Base-by-base conservation (phyloP, 495 filamentous ascomycete species). In the Sphaerosporella brunnea region DNA sequence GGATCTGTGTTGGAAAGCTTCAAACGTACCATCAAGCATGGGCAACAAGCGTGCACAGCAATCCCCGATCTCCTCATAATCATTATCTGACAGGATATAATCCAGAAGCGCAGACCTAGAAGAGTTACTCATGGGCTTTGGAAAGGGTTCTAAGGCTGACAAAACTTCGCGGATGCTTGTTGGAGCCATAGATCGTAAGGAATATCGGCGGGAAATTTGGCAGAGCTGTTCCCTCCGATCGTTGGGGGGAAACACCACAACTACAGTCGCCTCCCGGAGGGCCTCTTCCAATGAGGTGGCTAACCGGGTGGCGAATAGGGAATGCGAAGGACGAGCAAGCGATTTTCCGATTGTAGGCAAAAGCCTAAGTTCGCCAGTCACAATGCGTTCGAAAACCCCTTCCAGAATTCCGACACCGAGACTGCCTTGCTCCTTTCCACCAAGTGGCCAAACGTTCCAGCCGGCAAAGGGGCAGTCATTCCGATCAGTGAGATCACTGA, bases 361-460 rank as follows among this genome's bases (percentile, higher is more conserved):
- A 11, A 48, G 36, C 24, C 20, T 39, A 9, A 21, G 30, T 23
- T 24, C 45, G 8, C 39, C 35, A 8, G 1, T 25, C 2, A 48
- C 24, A 32, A 39, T 21, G 2, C 20, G 8, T 21, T 42, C 30
- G 18, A 59, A 59, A 18, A 59, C 8, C 2, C 24, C 34, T 19
- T 43, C 32, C 32, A 59, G 47, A 51, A 59, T 49, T 2, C 45
- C 51, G n/a, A 23, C 13, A 9, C 52, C 49, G 52, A 34, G 50
- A 26, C 4, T 50, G 19, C 21, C 37, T 48, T 4, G 15, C 19
- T 36, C 55, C 36, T 54, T 51, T 10, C 35, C 37, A 19, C 55
- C 56, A 1, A 51, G 40, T 19, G 56, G 56, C 56, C 56, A 59
- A 34, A 51, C 47, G 20, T 42, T 25, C 56, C 56, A 59, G 11